Evolutionary conservation across 345 rosid species (phyloP).

Genomic region (Pugionium cornutum): DNA sequence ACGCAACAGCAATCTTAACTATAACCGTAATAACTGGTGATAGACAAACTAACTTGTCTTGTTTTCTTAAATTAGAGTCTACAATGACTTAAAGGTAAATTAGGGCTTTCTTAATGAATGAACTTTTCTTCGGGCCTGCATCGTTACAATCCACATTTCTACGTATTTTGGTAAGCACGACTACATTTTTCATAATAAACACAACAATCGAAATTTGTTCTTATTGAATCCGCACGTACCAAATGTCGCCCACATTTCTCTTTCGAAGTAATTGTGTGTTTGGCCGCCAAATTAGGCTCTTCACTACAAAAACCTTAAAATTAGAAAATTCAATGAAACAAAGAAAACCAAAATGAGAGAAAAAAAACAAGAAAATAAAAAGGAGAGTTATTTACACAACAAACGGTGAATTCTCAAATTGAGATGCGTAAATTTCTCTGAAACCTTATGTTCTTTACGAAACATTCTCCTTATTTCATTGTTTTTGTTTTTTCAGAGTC

Average conservation of each 20-base stretch:
- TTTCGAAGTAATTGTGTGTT: conserved; percentile 15
- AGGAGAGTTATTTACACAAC: conserved; percentile 17
- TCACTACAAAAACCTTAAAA: conserved; percentile 28
- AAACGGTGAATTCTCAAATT: conserved; percentile 26
- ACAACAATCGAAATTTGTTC: too few species aligned
- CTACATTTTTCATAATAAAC: too few species aligned
- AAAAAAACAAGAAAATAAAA: conserved; percentile 2
- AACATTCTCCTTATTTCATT: conserved; percentile 29
- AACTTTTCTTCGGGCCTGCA: too few species aligned
- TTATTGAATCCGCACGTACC: too few species aligned
- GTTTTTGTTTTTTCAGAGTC: conserved; percentile 4
- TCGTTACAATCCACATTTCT: too few species aligned
- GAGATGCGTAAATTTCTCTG: conserved; percentile 37
- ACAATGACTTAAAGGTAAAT: too few species aligned
- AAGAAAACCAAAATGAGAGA: conserved; percentile 15
- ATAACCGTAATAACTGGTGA: too few species aligned
- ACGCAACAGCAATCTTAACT: too few species aligned
- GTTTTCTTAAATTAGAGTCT: too few species aligned
- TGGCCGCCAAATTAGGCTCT: conserved; percentile 38
- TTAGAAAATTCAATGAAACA: conserved; percentile 26
- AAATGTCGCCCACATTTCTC: not conserved
- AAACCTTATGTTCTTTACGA: conserved; percentile 30
- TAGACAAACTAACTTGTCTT: too few species aligned
- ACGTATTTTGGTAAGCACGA: too few species aligned
- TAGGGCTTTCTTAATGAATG: too few species aligned